Base-by-base conservation (phyloP, 495 filamentous ascomycete genomes). In the Pyrenula massariospora region DNA sequence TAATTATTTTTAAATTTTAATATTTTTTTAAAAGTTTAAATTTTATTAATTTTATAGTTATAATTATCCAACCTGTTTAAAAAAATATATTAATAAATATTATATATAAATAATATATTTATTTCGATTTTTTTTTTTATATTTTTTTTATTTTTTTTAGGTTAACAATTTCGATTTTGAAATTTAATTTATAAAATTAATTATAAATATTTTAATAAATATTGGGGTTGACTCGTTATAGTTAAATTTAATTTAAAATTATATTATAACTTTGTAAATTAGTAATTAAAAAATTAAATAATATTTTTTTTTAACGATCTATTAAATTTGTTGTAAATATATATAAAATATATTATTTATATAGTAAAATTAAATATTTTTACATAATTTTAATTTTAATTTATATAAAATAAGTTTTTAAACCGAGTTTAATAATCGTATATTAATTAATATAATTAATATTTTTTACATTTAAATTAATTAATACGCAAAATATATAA, bases 381-480 rank as follows among this genome's bases (percentile, higher is more conserved):
- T 42, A 24, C 24, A 56, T 56, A 24, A 50, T 50, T 22, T 56
- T 49, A 24, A 56, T 23, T 50, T 56, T 49, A 31, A 53, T 25
- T 50, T 50, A 55, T 42, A 55, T 55, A 55, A 22, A 12, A 42
- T 2, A n/a, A 22, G 24, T 11, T n/a, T 25, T 24, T 10, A 31
- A n/a, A n/a, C 11, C n/a, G 19, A 19, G 3, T 10, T 25, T 54
- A 31, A 54, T 54, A 10, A 54, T 10, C 25, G 11, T 21, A 19
- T 5, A 54, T 25, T 24, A 54, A 20, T n/a, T 36, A 31, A 23
- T 0, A 42, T 49, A 47, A 21, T 24, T 56, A 57, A 24, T 51
- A 22, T 53, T 50, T 20, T 36, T 25, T 53, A n/a, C 24, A 48
- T n/a, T 56, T 60, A 60, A 62, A 42, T 59, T 55, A 36, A 54